A percentile compares a stretch with the other conserved stretches of the same genome.
These are phyloP conservation scores for Niebla homalea DNA, from an alignment of 495 filamentous ascomycete genomes.

Conservation along the genomic window DNA sequence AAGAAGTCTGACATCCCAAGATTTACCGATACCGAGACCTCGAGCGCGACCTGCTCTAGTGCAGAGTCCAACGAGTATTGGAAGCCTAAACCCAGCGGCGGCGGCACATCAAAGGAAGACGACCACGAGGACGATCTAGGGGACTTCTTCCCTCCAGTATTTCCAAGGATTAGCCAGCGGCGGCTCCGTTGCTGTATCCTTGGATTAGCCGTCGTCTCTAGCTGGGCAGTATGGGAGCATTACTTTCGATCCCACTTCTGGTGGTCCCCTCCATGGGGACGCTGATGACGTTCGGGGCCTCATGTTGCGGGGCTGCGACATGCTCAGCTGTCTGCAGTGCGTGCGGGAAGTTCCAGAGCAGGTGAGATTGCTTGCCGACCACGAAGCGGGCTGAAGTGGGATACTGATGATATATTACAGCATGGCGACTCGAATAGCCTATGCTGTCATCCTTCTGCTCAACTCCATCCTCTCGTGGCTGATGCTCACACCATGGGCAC, in stretches of 20 bases:
- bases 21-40: too few relatives aligned
- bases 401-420: constrained; percentile 30
- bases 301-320: constrained; percentile 90
- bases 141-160: too few relatives aligned
- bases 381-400: background rate
- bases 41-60: too few relatives aligned
- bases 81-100: too few relatives aligned
- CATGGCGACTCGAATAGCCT: constrained; percentile 93
- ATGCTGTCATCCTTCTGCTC: constrained; percentile 86
- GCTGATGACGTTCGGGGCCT: constrained; percentile 63
- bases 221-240: constrained; percentile 57
- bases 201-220: too few relatives aligned
- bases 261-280: constrained; percentile 76
- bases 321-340: constrained; percentile 88
- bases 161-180: too few relatives aligned
- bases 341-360: constrained; percentile 93
- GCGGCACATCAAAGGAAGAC: too few relatives aligned
- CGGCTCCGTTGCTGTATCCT: too few relatives aligned
- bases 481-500: constrained; percentile 97
- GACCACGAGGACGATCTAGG: too few relatives aligned
- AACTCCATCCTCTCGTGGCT: constrained; percentile 97
- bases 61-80: too few relatives aligned
- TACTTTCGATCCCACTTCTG: constrained; percentile 79
- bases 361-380: constrained; percentile 35
- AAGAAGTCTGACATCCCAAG: too few relatives aligned